Evolutionary conservation across 1,139 yeast genomes (phyloP), one percentile per base, ranked within the genome.

Genomic region (Suhomyces kunorum): DNA sequence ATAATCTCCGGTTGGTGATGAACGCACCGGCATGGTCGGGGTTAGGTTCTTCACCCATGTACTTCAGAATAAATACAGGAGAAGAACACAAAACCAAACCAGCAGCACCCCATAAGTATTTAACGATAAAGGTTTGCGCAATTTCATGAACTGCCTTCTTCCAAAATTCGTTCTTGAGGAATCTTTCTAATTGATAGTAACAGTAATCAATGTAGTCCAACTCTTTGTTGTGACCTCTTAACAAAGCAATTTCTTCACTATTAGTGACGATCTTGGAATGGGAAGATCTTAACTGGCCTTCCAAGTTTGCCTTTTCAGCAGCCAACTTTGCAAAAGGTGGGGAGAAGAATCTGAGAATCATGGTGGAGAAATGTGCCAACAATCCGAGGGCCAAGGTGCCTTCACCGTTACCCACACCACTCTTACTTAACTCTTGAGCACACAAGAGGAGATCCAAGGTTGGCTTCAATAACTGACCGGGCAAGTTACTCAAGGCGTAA

Each of bases 51-150:
- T 68, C 64, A 15, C 76, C 76, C 42, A 72, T 51, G 49, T 80
- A 80, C 43, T 81, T 80, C 45, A 76, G 75, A 50, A 87, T 80
- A 56, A 90, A 90, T 1, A 89, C 87, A 3, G 97, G 97, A 4
- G 92, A 83, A 1, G 96, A 83, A 66, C 97, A 90, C 38, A 90
- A 71, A 0, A 83, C 80, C 46, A 90, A 74, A 6, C 98, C 97
- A 32, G 94, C 87, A 3, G 96, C 97, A 45, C 98, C 97, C 94
- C 97, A 86, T 41, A 89, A 80, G 62, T 90, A 90, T 61, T 90
- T 90, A 45, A 90, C 92, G 47, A 88, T 82, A 56, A 89, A 90
- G 42, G 79, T 87, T 59, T 83, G 90, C 31, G 85, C 89, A 59
- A 76, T 81, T 65, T 78, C 95, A 64, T 78, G 87, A 17, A 84